phyloP scores from a whole-genome alignment of 306 rosid species.

The Sechiopsis laciniata region DNA sequence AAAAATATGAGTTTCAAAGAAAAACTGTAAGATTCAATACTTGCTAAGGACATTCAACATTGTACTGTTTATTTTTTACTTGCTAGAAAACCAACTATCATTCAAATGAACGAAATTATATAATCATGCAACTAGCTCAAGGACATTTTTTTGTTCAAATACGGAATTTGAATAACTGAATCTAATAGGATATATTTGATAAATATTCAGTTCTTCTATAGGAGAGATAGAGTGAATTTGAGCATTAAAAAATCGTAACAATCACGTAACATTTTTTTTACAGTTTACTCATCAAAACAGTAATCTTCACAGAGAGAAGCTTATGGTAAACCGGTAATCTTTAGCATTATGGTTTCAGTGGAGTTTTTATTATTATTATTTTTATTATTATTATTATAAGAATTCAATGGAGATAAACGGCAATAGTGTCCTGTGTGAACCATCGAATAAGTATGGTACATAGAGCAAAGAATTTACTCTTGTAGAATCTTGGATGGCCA shows the following conservation, averaged over 20 bases:
- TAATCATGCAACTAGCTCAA: not conserved
- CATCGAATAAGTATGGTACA: not conserved
- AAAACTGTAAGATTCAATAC: constrained; percentile 1
- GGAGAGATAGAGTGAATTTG: not conserved
- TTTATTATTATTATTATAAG: too few species aligned
- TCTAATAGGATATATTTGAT: constrained; percentile 1
- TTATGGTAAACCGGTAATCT: not conserved
- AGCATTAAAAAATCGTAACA: not conserved
- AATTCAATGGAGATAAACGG: not conserved
- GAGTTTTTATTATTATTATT: not conserved
- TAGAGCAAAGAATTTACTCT: constrained; percentile 50
- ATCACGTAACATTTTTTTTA: not conserved
- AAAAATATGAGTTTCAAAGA: not conserved
- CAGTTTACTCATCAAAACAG: not conserved
- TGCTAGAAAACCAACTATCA: not conserved
- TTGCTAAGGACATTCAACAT: not conserved
- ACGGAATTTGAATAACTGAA: not conserved
- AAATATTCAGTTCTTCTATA: not conserved
- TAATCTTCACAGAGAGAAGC: not conserved
- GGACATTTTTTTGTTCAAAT: not conserved
- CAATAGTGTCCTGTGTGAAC: not conserved
- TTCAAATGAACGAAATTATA: not conserved
- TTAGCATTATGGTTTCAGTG: not conserved
- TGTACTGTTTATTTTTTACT: not conserved
- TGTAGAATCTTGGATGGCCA: constrained; percentile 84